Percentiles rank a stretch among this genome's conserved stretches.
Conservation (phyloP, 1,284 basidiomycete genomes). For the Leccinum pseudoinsigne region DNA sequence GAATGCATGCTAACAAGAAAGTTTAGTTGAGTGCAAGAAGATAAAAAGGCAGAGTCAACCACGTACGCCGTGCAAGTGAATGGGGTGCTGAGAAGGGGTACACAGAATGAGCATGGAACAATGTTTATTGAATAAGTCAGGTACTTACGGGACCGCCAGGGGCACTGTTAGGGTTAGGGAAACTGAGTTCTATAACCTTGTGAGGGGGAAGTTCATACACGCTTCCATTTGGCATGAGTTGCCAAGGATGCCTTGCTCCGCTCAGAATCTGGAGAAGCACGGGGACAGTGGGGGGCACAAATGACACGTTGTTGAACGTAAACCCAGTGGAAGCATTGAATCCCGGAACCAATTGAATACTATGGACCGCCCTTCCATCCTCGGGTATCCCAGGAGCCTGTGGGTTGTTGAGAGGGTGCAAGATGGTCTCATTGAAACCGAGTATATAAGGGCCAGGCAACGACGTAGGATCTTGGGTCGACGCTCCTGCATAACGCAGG, state of each 20-base stretch:
- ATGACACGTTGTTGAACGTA: constrained; percentile 23
- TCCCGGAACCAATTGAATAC: constrained; percentile 22
- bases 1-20: constrained; percentile 25
- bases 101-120: constrained; percentile 5
- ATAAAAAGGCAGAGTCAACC: not conserved
- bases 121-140: not conserved
- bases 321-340: not conserved
- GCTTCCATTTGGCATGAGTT: constrained; percentile 34
- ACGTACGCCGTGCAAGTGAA: constrained; percentile 39
- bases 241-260: constrained; percentile 29
- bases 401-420: constrained; percentile 37
- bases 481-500: constrained; percentile 51
- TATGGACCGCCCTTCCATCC: constrained; percentile 31
- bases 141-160: constrained; percentile 37
- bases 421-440: constrained; percentile 28
- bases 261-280: constrained; percentile 42
- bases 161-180: constrained; percentile 22
- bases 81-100: constrained; percentile 27
- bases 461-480: constrained; percentile 42
- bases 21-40: not conserved
- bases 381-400: constrained; percentile 31
- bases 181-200: constrained; percentile 36
- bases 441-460: constrained; percentile 30
- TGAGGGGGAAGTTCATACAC: constrained; percentile 34
- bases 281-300: constrained; percentile 25